Evolutionary conservation across 257 asterid genomes (phyloP).

Genomic region (Thymus quinquecostatus): DNA sequence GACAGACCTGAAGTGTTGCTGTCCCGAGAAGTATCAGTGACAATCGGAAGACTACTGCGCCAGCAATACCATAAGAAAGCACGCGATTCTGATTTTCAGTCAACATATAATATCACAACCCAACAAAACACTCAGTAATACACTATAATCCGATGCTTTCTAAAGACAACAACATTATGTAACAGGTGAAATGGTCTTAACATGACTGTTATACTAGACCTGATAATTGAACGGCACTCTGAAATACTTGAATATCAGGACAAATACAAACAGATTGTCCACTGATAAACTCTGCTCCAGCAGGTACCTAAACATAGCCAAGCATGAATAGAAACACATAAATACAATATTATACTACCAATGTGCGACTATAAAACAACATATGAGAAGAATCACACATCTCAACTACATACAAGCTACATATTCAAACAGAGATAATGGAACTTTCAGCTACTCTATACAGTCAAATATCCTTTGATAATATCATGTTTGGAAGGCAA

Average conservation of each 20-base stretch:
- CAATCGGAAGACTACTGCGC: constrained; percentile 82
- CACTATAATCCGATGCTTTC: constrained; percentile 8
- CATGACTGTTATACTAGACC: constrained; percentile 49
- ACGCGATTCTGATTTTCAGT: constrained; percentile 68
- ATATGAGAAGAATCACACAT: constrained; percentile 6
- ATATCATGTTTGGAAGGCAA: neutral
- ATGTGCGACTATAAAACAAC: neutral
- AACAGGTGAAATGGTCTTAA: constrained; percentile 20
- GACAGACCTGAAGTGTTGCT: constrained; percentile 89
- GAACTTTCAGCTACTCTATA: constrained; percentile 14
- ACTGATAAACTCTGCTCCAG: constrained; percentile 98
- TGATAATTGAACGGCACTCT: constrained; percentile 86
- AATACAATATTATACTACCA: constrained; percentile 2
- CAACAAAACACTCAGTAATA: constrained; percentile 19
- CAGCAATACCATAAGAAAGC: constrained; percentile 96
- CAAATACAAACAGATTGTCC: constrained; percentile 94
- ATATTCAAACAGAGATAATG: neutral
- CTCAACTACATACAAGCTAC: neutral
- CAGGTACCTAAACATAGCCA: constrained; percentile 67
- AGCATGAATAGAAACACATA: constrained; percentile 19
- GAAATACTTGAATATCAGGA: constrained; percentile 92
- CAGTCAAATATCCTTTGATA: constrained; percentile 9
- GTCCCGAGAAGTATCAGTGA: constrained; percentile 94
- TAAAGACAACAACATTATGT: constrained; percentile 25
- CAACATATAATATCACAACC: constrained; percentile 28